These are phyloP conservation scores for Bipolaris bicolor DNA, from an alignment of 2,329 filamentous ascomycete genomes.

Conservation along the genomic window DNA sequence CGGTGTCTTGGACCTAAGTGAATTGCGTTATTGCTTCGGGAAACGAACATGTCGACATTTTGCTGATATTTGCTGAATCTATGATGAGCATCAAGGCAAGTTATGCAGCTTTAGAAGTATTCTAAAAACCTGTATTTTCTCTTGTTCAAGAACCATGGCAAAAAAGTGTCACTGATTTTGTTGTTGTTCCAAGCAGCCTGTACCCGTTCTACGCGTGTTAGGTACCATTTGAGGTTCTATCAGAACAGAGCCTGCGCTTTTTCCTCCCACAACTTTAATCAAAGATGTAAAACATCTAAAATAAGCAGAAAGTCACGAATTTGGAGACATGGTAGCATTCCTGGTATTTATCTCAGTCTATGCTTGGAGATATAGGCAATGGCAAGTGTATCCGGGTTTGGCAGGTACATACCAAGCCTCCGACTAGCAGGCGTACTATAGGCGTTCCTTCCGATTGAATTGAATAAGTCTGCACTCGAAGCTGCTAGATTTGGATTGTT, in stretches of 20 bases:
- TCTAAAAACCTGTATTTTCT: constrained; percentile 8
- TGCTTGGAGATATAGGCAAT: constrained; percentile 15
- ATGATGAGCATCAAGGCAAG: constrained; percentile 20
- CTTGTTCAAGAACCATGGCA: constrained; percentile 6
- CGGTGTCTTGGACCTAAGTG: constrained; percentile 53
- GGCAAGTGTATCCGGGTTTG: constrained; percentile 7
- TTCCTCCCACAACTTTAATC: constrained; percentile 13
- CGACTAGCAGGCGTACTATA: constrained; percentile 16
- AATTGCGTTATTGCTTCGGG: constrained; percentile 57
- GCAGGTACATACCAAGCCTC: constrained; percentile 16
- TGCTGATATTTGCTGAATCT: constrained; percentile 13
- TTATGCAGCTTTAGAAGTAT: constrained; percentile 12
- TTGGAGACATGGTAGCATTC: not conserved
- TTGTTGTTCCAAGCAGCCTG: constrained; percentile 1
- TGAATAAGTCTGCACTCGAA: constrained; percentile 3
- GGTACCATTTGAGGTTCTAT: constrained; percentile 12
- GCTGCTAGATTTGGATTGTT: not conserved
- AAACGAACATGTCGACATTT: constrained; percentile 46
- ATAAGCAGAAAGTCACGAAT: not conserved
- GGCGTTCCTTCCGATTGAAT: constrained; percentile 13
- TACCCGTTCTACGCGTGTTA: constrained; percentile 5
- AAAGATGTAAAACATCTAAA: constrained; percentile 8
- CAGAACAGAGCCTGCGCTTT: constrained; percentile 9
- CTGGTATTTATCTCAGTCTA: constrained; percentile 2
- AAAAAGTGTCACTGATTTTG: not conserved